Evolutionary conservation across 163 green algal species (phyloP), one percentile per base, ranked within the genome.

Genomic region (Trebouxiophyceae sp.): DNA sequence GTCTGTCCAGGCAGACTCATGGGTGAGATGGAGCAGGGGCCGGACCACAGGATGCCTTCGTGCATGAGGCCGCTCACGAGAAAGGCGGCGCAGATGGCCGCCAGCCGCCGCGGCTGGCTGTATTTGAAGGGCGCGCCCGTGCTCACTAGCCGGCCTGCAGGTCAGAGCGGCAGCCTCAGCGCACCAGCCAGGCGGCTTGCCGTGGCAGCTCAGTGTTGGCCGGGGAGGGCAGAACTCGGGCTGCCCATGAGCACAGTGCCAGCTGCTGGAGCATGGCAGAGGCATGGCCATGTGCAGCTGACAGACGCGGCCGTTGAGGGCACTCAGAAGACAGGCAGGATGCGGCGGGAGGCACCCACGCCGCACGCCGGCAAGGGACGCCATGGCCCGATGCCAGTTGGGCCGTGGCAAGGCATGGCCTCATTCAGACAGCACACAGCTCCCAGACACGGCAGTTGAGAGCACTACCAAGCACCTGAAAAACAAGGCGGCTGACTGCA

Each of bases 51-150:
- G n/a, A n/a, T n/a, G n/a, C n/a, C n/a, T 54, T 82, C 68, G 55
- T 82, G 72, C 39, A 82, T 57, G 19, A 79, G 26, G 2, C 64
- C 75, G 33, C 56, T 71, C 20, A 66, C 62, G 23, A 69, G 12
- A 57, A 82, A 82, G 32, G 63, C 60, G 3, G 68, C 62, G 5
- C 28, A 20, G 34, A 73, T 45, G 1, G 54, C 75, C 33, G 69
- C 4, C 61, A 57, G 33, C 12, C 65, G 56, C 12, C 47, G 62
- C 2, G 22, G 20, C 26, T 27, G 28, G 2, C 32, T 72, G 44
- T 46, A 46, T 24, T 8, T 5, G 5, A 23, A 6, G 0, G 24
- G 16, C 8, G 5, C 23, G 20, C 2, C 50, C 22, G 26, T 56
- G 33, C 24, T n/a, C 26, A 76, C 59, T 16, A 72, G 63, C 6